Conservation (phyloP, 1,284 basidiomycete genomes). For the Mycosarcoma mackinlayi region DNA sequence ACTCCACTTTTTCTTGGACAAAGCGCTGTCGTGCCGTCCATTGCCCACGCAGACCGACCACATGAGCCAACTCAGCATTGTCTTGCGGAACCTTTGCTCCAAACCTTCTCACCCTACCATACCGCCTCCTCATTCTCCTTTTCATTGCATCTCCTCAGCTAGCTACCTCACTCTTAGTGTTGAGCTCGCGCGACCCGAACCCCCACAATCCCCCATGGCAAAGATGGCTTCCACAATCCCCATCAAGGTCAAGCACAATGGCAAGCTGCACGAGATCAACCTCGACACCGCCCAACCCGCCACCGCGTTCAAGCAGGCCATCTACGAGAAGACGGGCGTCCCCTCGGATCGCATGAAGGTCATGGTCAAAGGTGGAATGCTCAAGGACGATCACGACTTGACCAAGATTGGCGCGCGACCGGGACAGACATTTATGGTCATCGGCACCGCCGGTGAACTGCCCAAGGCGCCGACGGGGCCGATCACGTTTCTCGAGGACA, state of each 20-base stretch:
- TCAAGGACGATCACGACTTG: constrained; percentile 85
- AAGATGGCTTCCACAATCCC: constrained; percentile 66
- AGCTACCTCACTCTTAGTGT: neutral
- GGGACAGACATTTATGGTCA: constrained; percentile 64
- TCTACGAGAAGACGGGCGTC: constrained; percentile 85
- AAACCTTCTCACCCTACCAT: neutral
- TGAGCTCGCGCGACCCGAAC: neutral
- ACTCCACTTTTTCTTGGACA: constrained; percentile 7
- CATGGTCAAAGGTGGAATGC: constrained; percentile 92
- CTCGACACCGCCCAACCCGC: constrained; percentile 79
- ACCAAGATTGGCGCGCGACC: constrained; percentile 82
- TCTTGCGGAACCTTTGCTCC: neutral
- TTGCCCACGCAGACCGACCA: neutral
- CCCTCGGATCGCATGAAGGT: constrained; percentile 93
- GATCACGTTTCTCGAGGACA: constrained; percentile 85
- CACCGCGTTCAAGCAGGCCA: constrained; percentile 81
- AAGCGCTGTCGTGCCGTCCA: neutral
- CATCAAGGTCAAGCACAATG: constrained; percentile 90
- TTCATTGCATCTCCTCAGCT: neutral
- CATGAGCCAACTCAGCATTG: constrained; percentile 8
- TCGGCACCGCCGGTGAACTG: constrained; percentile 86
- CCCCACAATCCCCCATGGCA: constrained; percentile 44
- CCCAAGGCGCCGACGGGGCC: constrained; percentile 85
- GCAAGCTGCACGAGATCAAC: constrained; percentile 72
- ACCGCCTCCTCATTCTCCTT: neutral